These are phyloP conservation scores for Pseudonitzschia multiseries DNA, from an alignment of 108 stramenopile species.

Conservation along the genomic window DNA sequence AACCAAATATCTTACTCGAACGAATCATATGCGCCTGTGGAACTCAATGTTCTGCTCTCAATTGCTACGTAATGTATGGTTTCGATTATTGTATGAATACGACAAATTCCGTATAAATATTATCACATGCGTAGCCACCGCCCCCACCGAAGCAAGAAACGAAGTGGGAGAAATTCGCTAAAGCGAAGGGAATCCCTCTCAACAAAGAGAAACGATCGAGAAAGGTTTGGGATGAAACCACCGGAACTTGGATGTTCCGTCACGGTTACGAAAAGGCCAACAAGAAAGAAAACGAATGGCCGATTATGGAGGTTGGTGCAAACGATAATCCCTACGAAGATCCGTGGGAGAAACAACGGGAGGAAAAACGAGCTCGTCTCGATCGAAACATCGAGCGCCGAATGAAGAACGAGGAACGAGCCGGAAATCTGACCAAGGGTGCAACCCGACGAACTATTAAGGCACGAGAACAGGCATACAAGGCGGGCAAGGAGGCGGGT, in stretches of 20 bases:
- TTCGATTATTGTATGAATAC: constrained; percentile 7
- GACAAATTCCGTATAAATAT: background rate
- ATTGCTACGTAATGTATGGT: too few relatives aligned
- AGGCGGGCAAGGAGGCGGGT: constrained; percentile 55
- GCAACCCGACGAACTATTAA: constrained; percentile 61
- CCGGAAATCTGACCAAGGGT: constrained; percentile 68
- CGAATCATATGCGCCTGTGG: too few relatives aligned
- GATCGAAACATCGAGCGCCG: constrained; percentile 70
- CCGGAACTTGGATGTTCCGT: constrained; percentile 81
- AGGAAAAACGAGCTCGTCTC: constrained; percentile 63
- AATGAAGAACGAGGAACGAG: constrained; percentile 78
- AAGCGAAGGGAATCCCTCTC: constrained; percentile 75
- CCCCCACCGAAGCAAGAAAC: constrained; percentile 86
- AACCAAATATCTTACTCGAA: background rate
- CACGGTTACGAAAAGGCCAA: constrained; percentile 79
- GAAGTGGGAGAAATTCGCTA: constrained; percentile 91
- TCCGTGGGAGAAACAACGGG: constrained; percentile 82
- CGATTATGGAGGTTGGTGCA: constrained; percentile 86
- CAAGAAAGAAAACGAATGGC: constrained; percentile 77
- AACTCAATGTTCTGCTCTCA: too few relatives aligned
- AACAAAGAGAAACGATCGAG: constrained; percentile 85
- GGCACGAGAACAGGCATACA: constrained; percentile 45
- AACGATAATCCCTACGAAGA: constrained; percentile 81
- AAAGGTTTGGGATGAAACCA: constrained; percentile 90
- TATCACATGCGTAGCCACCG: constrained; percentile 63